These are phyloP conservation scores for Blastobotrys malaysiensis DNA, from an alignment of 1,139 yeast genomes.

Conservation along the genomic window DNA sequence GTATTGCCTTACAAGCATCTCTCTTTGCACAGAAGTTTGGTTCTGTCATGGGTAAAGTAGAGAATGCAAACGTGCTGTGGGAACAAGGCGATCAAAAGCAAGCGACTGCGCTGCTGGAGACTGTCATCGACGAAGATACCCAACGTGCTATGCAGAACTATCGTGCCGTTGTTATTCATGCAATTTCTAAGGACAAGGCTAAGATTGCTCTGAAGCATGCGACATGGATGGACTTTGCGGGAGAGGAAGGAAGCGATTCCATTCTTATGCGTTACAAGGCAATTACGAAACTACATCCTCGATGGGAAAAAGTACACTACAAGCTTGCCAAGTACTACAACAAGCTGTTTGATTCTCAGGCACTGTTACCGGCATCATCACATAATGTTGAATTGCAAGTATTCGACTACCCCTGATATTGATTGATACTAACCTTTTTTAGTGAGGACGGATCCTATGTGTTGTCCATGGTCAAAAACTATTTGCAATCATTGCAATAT, in stretches of 20 bases:
- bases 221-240: conserved; percentile 83
- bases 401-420: not conserved
- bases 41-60: conserved; percentile 55
- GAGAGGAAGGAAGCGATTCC: conserved; percentile 72
- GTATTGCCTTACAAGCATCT: conserved; percentile 67
- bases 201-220: conserved; percentile 64
- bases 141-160: conserved; percentile 14
- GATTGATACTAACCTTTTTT: conserved; percentile 3
- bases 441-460: conserved; percentile 58
- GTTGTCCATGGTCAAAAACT: conserved; percentile 56
- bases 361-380: conserved; percentile 35
- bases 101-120: conserved; percentile 66
- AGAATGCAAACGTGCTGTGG: conserved; percentile 85
- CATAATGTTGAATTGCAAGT: conserved; percentile 29
- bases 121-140: conserved; percentile 31
- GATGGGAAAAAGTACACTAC: conserved; percentile 79
- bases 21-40: conserved; percentile 57
- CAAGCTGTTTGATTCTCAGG: conserved; percentile 63
- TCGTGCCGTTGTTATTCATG: conserved; percentile 7
- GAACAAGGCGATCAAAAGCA: conserved; percentile 83
- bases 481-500: conserved; percentile 59
- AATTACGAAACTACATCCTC: conserved; percentile 51
- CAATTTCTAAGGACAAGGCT: conserved; percentile 20
- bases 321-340: conserved; percentile 75
- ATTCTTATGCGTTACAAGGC: conserved; percentile 64